Evolutionary conservation across 352 stramenopile species (phyloP), one percentile per base, ranked within the genome.

Genomic region (Phytophthora cactorum): DNA sequence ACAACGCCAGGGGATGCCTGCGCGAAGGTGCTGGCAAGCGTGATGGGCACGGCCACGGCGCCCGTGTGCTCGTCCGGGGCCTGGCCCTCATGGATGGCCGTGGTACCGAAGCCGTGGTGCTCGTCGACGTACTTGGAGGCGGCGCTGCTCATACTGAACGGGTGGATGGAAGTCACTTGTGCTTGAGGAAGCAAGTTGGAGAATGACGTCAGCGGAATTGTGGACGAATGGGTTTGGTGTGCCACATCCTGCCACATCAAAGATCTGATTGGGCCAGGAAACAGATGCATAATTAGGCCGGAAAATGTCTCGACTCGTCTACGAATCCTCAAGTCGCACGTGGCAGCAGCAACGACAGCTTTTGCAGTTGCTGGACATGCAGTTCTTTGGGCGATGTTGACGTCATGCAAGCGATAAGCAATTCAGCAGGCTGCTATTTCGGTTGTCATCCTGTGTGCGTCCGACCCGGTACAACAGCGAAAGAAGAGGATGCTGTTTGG

Each of bases 21-120:
- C 38, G 85, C 85, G 59, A 98, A 99, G 31, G 95, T 98, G 61
- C 87, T 98, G 66, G 84, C 86, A 49, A 98, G 84, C 52, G 91
- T 97, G 67, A 98, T 97, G 52, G 96, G 95, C 57, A 95, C 86
- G 4, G 88, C 86, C 58, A 95, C 86, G 17, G 90, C 89, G 59
- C 88, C 82, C 2, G 85, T 94, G 70, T 79, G 79, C 72, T 86
- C 81, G 66, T 93, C 85, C 4, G 86, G 78, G 39, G 87, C 78
- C 58, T 97, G 90, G 43, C 88, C 90, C 28, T 76, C 86, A 76
- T 97, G 90, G 66, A 97, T 94, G 67, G 84, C 84, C 32, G 75
- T 89, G 54, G 86, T 94, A 70, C 86, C 86, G 71, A 94, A 94
- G 69, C 85, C 85, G 70, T 79, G 82, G 81, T 92, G 84, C 71